Evolutionary conservation across 805 yeast genomes (phyloP).

Genomic region (Ogataea zsoltii): DNA sequence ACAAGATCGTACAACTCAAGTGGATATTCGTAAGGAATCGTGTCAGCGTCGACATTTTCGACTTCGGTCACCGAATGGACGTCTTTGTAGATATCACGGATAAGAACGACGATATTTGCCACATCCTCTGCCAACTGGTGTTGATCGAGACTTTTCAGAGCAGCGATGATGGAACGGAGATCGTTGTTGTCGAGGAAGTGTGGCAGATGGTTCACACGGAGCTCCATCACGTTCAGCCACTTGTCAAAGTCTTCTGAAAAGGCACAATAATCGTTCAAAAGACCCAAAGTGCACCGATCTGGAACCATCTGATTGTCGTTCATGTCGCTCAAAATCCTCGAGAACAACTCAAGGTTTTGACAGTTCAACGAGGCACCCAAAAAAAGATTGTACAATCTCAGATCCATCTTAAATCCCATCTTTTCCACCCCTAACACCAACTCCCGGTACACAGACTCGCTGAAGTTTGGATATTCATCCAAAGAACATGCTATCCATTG

Average conservation of each 20-base stretch:
- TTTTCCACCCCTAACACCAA: conserved; percentile 9
- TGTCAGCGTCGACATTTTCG: conserved; percentile 9
- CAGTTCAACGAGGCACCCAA: conserved; percentile 19
- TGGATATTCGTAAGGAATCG: conserved; percentile 24
- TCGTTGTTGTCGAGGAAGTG: conserved; percentile 18
- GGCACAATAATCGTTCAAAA: conserved; percentile 18
- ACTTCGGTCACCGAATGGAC: conserved; percentile 12
- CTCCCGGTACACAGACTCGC: conserved; percentile 13
- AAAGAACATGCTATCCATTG: conserved; percentile 18
- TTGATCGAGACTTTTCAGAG: conserved; percentile 18
- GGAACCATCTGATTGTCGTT: conserved; percentile 16
- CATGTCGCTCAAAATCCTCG: conserved; percentile 18
- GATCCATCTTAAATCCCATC: conserved; percentile 17
- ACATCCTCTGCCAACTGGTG: conserved; percentile 22
- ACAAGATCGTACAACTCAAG: conserved; percentile 27
- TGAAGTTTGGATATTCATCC: conserved; percentile 10
- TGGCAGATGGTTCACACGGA: conserved; percentile 17
- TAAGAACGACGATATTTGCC: conserved; percentile 18
- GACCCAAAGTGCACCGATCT: conserved; percentile 20
- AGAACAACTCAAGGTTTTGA: conserved; percentile 17
- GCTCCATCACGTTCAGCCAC: conserved; percentile 24
- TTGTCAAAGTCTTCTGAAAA: conserved; percentile 13
- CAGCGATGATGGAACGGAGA: conserved; percentile 12
- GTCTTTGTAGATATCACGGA: conserved; percentile 18
- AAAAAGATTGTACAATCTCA: conserved; percentile 19